Conservation (phyloP, 2,329 filamentous ascomycete genomes). For the Fusarium circinatum region DNA sequence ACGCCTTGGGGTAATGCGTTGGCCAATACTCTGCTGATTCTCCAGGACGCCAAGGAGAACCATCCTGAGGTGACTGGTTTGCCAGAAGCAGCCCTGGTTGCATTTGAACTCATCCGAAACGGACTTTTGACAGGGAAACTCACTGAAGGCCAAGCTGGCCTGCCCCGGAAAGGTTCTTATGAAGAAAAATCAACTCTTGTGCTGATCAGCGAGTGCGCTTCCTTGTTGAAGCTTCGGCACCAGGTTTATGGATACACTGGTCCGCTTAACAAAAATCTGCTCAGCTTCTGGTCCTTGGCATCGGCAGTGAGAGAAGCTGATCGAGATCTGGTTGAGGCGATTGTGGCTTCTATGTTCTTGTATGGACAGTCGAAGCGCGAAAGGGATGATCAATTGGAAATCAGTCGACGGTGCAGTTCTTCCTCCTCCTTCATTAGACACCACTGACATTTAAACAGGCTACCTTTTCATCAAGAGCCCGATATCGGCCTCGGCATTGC, state of each 20-base stretch:
- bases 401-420: slow-evolving; percentile 74
- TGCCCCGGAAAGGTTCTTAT: slow-evolving; percentile 67
- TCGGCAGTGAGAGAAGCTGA: slow-evolving; percentile 81
- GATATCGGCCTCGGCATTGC: slow-evolving; percentile 83
- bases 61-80: slow-evolving; percentile 59
- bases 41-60: slow-evolving; percentile 64
- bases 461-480: slow-evolving; percentile 76
- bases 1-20: slow-evolving; percentile 87
- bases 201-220: slow-evolving; percentile 87
- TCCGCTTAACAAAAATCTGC: slow-evolving; percentile 87
- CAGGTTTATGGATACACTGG: slow-evolving; percentile 91
- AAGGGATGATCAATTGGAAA: slow-evolving; percentile 70
- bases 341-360: slow-evolving; percentile 82
- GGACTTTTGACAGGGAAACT: slow-evolving; percentile 79
- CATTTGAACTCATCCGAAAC: slow-evolving; percentile 84
- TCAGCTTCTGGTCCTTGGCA: slow-evolving; percentile 86
- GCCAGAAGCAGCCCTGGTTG: slow-evolving; percentile 83
- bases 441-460: slow-evolving; percentile 50
- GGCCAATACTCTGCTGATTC: slow-evolving; percentile 71
- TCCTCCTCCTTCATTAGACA: background rate
- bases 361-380: slow-evolving; percentile 81
- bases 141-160: slow-evolving; percentile 64
- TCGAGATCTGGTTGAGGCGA: slow-evolving; percentile 85
- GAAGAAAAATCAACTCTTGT: slow-evolving; percentile 82
- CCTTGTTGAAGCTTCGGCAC: slow-evolving; percentile 83